Evolutionary conservation across 2,329 filamentous ascomycete genomes (phyloP).

Genomic region (Arachnomyces sp.): DNA sequence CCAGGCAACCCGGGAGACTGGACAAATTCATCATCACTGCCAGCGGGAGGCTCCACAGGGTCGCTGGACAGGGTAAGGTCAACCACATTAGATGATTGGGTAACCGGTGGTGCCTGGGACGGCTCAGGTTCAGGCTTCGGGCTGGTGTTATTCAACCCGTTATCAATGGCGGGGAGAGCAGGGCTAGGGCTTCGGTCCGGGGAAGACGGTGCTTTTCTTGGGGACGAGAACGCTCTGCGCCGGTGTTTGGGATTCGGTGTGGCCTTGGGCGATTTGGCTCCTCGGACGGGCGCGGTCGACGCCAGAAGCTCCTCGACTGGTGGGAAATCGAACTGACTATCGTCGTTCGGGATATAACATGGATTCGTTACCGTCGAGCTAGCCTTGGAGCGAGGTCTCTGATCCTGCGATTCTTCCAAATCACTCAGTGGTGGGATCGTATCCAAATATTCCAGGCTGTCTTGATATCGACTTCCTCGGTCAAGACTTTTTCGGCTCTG

Average conservation of each 20-base stretch:
- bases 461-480: no score
- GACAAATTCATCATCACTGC: slow-evolving; percentile 25
- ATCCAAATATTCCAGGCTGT: no score
- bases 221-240: slow-evolving; percentile 1
- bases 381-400: slow-evolving; percentile 6
- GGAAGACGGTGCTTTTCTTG: neutral
- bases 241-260: neutral
- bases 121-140: neutral
- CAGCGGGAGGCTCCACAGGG: slow-evolving; percentile 14
- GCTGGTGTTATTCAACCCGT: no score
- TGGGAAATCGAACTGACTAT: slow-evolving; percentile 4
- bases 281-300: slow-evolving; percentile 12
- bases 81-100: slow-evolving; percentile 20
- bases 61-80: slow-evolving; percentile 34
- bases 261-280: neutral
- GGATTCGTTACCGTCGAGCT: slow-evolving; percentile 23
- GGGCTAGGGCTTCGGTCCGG: no score
- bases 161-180: no score
- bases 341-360: slow-evolving; percentile 23
- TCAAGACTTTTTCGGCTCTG: no score
- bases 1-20: slow-evolving; percentile 20
- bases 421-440: no score
- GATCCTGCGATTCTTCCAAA: neutral
- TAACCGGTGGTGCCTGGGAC: slow-evolving; percentile 3
- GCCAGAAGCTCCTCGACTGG: slow-evolving; percentile 6